Evolutionary conservation across 176 grass and related monocot genomes (phyloP).

Genomic region (Aegilops bicornis): DNA sequence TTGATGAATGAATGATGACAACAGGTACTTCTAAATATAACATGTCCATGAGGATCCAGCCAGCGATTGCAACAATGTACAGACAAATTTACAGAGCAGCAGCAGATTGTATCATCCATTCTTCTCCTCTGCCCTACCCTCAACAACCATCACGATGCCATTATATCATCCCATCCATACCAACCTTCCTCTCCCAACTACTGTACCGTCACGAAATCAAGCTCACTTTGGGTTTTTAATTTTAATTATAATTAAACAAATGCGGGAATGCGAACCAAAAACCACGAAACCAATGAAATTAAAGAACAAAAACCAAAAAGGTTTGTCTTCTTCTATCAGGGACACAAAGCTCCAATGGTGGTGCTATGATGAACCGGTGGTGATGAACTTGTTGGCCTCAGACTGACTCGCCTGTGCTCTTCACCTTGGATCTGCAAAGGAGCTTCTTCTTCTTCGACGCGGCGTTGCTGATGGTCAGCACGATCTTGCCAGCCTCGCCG

Average conservation of each 20-base stretch:
- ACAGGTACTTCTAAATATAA: constrained; percentile 33
- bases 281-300: constrained; percentile 59
- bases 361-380: too few species aligned
- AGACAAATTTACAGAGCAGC: constrained; percentile 71
- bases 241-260: constrained; percentile 54
- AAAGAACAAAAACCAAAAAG: constrained; percentile 53
- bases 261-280: constrained; percentile 49
- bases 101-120: not conserved
- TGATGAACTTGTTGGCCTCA: not conserved
- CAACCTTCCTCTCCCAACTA: constrained; percentile 22
- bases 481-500: constrained; percentile 63
- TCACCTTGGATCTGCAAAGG: constrained; percentile 84
- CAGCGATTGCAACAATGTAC: constrained; percentile 76
- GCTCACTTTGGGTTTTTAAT: constrained; percentile 35
- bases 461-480: constrained; percentile 65
- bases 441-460: constrained; percentile 98
- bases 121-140: not conserved
- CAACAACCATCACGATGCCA: constrained; percentile 46
- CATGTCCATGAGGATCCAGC: constrained; percentile 35
- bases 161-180: not conserved
- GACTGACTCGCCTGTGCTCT: constrained; percentile 53
- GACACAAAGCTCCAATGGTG: not conserved
- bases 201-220: constrained; percentile 58
- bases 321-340: constrained; percentile 5
- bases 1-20: constrained; percentile 36